These are phyloP conservation scores for Intubia oerlemansii DNA, from an alignment of 2,329 filamentous ascomycete genomes.

Conservation along the genomic window DNA sequence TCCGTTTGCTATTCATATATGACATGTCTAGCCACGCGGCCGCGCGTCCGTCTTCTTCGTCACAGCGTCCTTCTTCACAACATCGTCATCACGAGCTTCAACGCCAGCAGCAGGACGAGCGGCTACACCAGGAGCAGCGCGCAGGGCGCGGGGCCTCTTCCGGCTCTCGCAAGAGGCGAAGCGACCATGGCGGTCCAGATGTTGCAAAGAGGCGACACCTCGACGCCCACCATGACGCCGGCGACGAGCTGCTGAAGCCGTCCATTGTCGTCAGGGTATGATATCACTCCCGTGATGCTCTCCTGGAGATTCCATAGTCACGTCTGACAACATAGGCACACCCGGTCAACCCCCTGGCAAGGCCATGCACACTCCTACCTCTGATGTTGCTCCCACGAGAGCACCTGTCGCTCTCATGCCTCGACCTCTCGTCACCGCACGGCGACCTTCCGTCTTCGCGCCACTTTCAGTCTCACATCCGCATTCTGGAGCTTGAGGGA, in stretches of 20 bases:
- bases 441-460: slow-evolving; percentile 29
- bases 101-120: too few relatives aligned
- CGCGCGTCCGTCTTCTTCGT: too few relatives aligned
- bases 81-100: too few relatives aligned
- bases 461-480: slow-evolving; percentile 38
- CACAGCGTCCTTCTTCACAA: too few relatives aligned
- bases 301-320: too few relatives aligned
- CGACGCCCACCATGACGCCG: slow-evolving; percentile 13
- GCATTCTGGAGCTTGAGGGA: slow-evolving; percentile 40
- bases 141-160: slow-evolving; percentile 15
- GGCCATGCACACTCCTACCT: slow-evolving; percentile 34
- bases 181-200: slow-evolving; percentile 12
- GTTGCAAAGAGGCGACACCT: slow-evolving; percentile 5
- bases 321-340: too few relatives aligned
- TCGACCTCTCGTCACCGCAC: slow-evolving; percentile 33
- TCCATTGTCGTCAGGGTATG: slow-evolving; percentile 31
- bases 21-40: too few relatives aligned
- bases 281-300: too few relatives aligned
- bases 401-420: slow-evolving; percentile 34
- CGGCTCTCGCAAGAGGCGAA: slow-evolving; percentile 8
- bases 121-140: too few relatives aligned
- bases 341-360: slow-evolving; percentile 26
- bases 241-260: slow-evolving; percentile 29
- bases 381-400: slow-evolving; percentile 41
- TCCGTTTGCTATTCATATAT: too few relatives aligned